Evolutionary conservation across 1,284 basidiomycete species (phyloP).

Genomic region (Irpex sp.): DNA sequence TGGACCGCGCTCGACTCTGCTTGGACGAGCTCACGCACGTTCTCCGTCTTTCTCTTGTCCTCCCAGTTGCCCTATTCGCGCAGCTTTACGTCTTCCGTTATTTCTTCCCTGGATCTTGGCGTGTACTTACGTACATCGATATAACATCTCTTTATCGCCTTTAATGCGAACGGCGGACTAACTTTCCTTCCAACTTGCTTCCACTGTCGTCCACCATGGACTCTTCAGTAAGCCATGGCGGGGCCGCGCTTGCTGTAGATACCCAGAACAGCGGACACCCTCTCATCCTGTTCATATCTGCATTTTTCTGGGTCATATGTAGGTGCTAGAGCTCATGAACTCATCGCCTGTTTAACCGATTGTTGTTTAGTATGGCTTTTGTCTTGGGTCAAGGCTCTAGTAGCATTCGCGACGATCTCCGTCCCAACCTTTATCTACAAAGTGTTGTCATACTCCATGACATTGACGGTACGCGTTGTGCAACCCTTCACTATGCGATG

Average conservation of each 20-base stretch:
- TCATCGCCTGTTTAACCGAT: background rate
- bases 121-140: background rate
- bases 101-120: background rate
- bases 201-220: background rate
- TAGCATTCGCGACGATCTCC: conserved; percentile 78
- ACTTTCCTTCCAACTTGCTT: background rate
- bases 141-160: background rate
- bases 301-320: conserved; percentile 82
- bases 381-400: conserved; percentile 67
- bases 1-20: too few relatives aligned
- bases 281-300: conserved; percentile 73
- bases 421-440: conserved; percentile 75
- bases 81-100: background rate
- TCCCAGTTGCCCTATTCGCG: background rate
- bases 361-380: conserved; percentile 67
- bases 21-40: background rate
- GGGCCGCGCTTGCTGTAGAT: background rate
- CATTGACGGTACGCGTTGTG: conserved; percentile 60
- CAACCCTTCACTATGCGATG: background rate
- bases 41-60: background rate
- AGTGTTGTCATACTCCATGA: conserved; percentile 85
- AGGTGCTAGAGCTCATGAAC: conserved; percentile 23
- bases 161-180: background rate
- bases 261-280: conserved; percentile 45
- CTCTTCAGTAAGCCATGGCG: conserved; percentile 4